These are phyloP conservation scores for Ogataea dorogensis DNA, from an alignment of 805 yeast species.

Conservation along the genomic window DNA sequence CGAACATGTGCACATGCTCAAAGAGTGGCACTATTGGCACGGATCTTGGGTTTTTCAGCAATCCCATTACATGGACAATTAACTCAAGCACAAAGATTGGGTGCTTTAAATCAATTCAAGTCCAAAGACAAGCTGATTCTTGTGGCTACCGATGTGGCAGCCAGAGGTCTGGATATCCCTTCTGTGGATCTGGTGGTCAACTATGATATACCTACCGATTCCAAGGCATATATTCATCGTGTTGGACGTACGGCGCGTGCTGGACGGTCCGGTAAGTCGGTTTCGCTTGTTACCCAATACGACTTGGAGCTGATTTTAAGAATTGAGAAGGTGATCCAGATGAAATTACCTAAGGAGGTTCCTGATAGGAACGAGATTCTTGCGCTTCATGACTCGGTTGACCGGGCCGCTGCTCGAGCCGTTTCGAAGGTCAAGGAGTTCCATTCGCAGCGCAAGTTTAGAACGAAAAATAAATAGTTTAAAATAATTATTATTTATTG, in stretches of 20 bases:
- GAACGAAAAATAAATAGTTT: conserved; percentile 11
- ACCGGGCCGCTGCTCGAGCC: conserved; percentile 88
- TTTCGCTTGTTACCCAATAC: conserved; percentile 89
- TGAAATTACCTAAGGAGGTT: conserved; percentile 79
- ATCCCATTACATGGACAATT: conserved; percentile 94
- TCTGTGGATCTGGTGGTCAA: conserved; percentile 86
- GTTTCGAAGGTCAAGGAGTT: conserved; percentile 72
- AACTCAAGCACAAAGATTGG: conserved; percentile 79
- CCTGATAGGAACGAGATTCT: conserved; percentile 75
- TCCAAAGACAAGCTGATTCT: conserved; percentile 65
- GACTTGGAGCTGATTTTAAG: conserved; percentile 86
- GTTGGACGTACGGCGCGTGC: conserved; percentile 99
- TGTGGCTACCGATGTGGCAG: conserved; percentile 89
- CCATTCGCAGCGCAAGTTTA: conserved; percentile 37
- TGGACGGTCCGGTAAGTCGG: conserved; percentile 83
- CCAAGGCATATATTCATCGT: conserved; percentile 94
- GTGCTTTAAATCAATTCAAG: conserved; percentile 77
- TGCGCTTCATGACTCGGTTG: conserved; percentile 81
- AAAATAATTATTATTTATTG: background rate
- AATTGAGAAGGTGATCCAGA: conserved; percentile 82
- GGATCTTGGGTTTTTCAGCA: conserved; percentile 81
- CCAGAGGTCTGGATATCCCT: conserved; percentile 97
- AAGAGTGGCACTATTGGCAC: conserved; percentile 76
- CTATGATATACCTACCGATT: conserved; percentile 92
- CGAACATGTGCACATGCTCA: conserved; percentile 96